These are phyloP conservation scores for Xylaria telfairii DNA, from an alignment of 495 filamentous ascomycete species.

Conservation along the genomic window DNA sequence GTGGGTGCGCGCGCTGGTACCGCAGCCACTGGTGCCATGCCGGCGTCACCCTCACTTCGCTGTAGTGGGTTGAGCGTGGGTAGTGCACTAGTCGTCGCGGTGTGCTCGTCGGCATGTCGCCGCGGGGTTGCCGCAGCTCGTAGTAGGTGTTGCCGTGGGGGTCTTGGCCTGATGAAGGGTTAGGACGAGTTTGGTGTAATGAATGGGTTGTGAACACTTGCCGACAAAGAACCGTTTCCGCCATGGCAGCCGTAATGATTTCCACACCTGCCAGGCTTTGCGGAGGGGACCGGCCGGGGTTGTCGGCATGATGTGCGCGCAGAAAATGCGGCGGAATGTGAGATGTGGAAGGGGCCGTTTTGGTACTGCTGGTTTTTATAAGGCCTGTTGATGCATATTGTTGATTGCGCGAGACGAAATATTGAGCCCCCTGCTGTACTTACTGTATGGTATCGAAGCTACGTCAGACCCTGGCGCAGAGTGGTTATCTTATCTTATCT, in stretches of 20 bases:
- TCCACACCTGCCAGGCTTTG: constrained; percentile 82
- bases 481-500: background rate
- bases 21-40: constrained; percentile 98
- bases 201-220: constrained; percentile 45
- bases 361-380: background rate
- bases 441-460: background rate
- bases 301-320: constrained; percentile 22
- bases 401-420: background rate
- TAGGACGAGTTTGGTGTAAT: too few relatives aligned
- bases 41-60: constrained; percentile 67
- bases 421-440: background rate
- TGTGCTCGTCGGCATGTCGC: constrained; percentile 55
- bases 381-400: background rate
- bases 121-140: constrained; percentile 78
- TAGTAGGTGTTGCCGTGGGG: constrained; percentile 91
- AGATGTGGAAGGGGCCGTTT: background rate
- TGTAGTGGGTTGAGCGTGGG: constrained; percentile 64
- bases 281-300: constrained; percentile 47
- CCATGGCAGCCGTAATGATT: constrained; percentile 84
- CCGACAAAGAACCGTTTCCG: constrained; percentile 80
- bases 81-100: constrained; percentile 75
- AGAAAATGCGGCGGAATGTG: background rate
- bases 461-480: background rate
- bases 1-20: constrained; percentile 72
- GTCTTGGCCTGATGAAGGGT: constrained; percentile 84